A percentile compares a stretch with the other conserved stretches of the same genome.
phyloP scores from a whole-genome alignment of 2,329 filamentous ascomycete genomes.

The Paracamarosporium sp. region DNA sequence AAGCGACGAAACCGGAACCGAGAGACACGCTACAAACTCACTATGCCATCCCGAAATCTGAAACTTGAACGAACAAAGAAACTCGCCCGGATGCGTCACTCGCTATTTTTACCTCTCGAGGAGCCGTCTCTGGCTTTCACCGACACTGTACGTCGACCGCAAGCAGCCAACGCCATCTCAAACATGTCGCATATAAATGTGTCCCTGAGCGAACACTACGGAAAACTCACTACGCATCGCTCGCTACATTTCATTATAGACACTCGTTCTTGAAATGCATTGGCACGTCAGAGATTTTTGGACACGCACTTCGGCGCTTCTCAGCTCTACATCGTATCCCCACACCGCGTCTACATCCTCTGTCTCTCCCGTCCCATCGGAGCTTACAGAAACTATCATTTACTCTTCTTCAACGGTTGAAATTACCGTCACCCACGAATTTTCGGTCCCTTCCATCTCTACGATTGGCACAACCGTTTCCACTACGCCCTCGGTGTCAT shows the following conservation, averaged over 20 bases:
- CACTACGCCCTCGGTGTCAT: neutral
- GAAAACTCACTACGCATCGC: neutral
- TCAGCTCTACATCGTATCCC: neutral
- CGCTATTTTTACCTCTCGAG: conserved; percentile 18
- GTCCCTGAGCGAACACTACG: conserved; percentile 9
- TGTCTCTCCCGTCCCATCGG: neutral
- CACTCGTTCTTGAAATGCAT: conserved; percentile 11
- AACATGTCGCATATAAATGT: conserved; percentile 14
- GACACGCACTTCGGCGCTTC: conserved; percentile 10
- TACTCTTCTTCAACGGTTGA: neutral
- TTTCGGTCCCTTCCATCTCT: neutral
- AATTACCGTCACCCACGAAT: neutral
- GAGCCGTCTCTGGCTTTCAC: conserved; percentile 13
- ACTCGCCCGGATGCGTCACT: conserved; percentile 20
- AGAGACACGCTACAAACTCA: conserved; percentile 5
- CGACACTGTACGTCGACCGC: conserved; percentile 11
- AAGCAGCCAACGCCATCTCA: conserved; percentile 20
- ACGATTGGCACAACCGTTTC: neutral
- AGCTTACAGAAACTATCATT: neutral
- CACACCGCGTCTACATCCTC: neutral
- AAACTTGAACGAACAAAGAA: conserved; percentile 24
- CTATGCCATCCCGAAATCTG: conserved; percentile 10
- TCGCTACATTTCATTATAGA: conserved; percentile 4
- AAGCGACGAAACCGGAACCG: conserved; percentile 22
- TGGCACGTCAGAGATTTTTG: conserved; percentile 9